A percentile compares a stretch with the other conserved stretches of the same genome.
Evolutionary conservation across 139 green algal genomes (phyloP).

Genomic region (Zygnema circumcarinatum): DNA sequence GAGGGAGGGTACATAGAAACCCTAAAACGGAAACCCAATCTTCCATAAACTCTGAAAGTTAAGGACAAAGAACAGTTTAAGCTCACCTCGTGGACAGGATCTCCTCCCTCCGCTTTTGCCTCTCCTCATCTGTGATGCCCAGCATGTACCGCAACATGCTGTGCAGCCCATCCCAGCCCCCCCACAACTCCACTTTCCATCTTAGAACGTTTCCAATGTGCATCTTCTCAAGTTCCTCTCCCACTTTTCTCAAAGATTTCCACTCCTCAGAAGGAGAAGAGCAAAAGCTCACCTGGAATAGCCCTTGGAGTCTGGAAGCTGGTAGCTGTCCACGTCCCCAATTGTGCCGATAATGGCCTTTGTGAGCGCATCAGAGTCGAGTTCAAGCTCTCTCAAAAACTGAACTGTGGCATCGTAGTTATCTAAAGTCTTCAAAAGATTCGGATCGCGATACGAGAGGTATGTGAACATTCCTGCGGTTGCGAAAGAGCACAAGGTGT

Average conservation of each 20-base stretch:
- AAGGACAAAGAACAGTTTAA: background rate
- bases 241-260: too few species aligned
- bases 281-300: conserved; percentile 61
- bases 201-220: conserved; percentile 14
- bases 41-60: background rate
- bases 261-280: too few species aligned
- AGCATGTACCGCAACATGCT: conserved; percentile 90
- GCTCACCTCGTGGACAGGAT: conserved; percentile 69
- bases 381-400: conserved; percentile 81
- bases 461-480: conserved; percentile 84
- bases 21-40: too few species aligned
- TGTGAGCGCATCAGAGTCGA: conserved; percentile 83
- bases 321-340: conserved; percentile 92
- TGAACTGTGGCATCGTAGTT: conserved; percentile 85
- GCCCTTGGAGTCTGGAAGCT: conserved; percentile 91
- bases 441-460: conserved; percentile 95
- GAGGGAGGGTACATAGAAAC: too few species aligned
- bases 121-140: conserved; percentile 87
- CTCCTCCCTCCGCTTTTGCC: conserved; percentile 89
- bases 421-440: conserved; percentile 91
- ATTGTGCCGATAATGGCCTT: conserved; percentile 97
- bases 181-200: too few species aligned
- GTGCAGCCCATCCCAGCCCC: too few species aligned
- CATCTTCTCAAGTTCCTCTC: conserved; percentile 15
- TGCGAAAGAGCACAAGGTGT: background rate